A percentile compares a stretch with the other conserved stretches of the same genome.
Evolutionary conservation across 192 early-diverging fungal species (phyloP).

Genomic region (Jimgerdemannia flammicorona): DNA sequence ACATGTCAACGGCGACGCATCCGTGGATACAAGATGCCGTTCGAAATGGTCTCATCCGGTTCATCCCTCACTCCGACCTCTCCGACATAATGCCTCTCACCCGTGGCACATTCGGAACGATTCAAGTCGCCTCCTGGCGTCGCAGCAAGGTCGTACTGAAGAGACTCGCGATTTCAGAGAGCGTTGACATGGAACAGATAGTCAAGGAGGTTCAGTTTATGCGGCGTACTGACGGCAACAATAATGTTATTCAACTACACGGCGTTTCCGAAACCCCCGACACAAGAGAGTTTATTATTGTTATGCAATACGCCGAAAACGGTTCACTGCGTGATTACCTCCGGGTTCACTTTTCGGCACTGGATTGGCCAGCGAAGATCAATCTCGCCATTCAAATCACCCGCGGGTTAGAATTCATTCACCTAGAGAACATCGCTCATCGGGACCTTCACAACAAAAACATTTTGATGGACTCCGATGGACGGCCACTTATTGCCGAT

Average conservation of each 20-base stretch:
- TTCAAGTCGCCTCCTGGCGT: neutral
- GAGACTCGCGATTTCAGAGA: neutral
- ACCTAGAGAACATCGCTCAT: constrained; percentile 36
- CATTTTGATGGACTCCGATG: constrained; percentile 32
- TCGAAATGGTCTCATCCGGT: neutral
- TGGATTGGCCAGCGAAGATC: neutral
- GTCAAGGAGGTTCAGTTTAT: neutral
- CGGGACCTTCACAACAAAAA: constrained; percentile 45
- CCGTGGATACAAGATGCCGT: neutral
- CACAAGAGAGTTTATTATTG: neutral
- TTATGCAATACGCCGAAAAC: constrained; percentile 22
- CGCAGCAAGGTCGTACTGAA: neutral
- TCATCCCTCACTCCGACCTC: neutral
- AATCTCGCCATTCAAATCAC: constrained; percentile 27
- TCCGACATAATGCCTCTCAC: neutral
- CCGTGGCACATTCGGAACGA: neutral
- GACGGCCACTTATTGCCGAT: constrained; percentile 27
- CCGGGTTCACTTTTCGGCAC: neutral
- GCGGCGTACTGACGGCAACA: neutral
- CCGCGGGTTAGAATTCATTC: constrained; percentile 33
- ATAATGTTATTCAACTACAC: neutral
- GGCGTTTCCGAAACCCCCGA: neutral
- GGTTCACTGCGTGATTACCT: constrained; percentile 30
- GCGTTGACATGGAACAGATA: neutral
- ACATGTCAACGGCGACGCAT: neutral